Conservation (phyloP, 2,329 filamentous ascomycete genomes). For the Aureobasidium sp. region DNA sequence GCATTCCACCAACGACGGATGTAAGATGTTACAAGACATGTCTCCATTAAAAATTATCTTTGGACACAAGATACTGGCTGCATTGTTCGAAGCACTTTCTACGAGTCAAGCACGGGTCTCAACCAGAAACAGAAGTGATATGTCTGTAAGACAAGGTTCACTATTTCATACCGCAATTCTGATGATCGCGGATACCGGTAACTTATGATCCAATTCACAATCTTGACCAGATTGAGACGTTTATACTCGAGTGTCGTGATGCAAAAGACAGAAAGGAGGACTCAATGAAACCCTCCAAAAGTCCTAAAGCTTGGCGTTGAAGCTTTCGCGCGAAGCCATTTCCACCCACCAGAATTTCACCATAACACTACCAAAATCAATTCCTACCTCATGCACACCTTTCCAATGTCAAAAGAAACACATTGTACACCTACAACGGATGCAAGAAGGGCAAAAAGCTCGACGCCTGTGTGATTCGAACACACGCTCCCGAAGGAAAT, state of each 20-base stretch:
- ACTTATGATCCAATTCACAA: no score
- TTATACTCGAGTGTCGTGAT: no score
- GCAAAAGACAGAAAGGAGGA: no score
- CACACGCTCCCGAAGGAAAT: conserved; percentile 37
- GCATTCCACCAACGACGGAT: neutral
- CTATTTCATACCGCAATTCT: no score
- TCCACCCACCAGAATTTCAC: neutral
- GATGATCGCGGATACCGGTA: no score
- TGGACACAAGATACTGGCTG: neutral
- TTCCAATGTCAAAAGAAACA: neutral
- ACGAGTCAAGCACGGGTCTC: no score
- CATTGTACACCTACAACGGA: neutral
- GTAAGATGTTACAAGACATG: neutral
- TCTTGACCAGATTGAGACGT: no score
- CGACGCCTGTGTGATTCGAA: conserved; percentile 37
- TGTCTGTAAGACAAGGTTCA: no score
- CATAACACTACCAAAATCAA: neutral
- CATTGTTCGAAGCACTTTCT: no score
- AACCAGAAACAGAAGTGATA: no score
- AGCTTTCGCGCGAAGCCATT: neutral
- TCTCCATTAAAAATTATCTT: neutral
- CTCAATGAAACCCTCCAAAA: no score
- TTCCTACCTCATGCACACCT: neutral
- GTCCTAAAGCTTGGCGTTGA: no score
- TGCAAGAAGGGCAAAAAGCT: neutral